Percentiles rank a stretch among this genome's conserved stretches.
Conservation (phyloP, 1,139 yeast species). For the Pichia sp. region DNA sequence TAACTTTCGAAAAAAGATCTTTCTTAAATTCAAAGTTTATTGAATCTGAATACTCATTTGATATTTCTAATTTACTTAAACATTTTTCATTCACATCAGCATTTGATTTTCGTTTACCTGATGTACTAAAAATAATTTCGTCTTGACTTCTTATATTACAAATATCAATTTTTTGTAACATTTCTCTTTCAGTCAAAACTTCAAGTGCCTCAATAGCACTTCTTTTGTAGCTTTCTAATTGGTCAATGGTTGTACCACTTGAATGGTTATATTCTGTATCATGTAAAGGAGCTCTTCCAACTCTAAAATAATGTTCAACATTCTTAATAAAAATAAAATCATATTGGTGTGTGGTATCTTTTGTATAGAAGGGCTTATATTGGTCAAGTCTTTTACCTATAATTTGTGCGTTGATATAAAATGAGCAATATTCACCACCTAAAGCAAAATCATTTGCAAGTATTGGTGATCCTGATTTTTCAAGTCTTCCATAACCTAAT, state of each 20-base stretch:
- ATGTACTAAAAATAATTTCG: conserved; percentile 13
- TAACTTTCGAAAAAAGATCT: conserved; percentile 12
- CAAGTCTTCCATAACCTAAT: conserved; percentile 36
- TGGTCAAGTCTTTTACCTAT: conserved; percentile 21
- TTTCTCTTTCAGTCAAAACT: conserved; percentile 12
- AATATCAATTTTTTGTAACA: conserved; percentile 16
- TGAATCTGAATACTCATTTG: neutral
- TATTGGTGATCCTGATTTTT: conserved; percentile 31
- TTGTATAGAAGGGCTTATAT: conserved; percentile 16
- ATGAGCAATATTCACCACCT: conserved; percentile 18
- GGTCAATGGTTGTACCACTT: conserved; percentile 13
- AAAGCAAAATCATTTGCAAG: conserved; percentile 26
- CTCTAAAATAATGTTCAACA: conserved; percentile 18
- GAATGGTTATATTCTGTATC: conserved; percentile 4
- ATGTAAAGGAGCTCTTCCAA: conserved; percentile 10
- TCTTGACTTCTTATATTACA: conserved; percentile 12
- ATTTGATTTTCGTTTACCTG: conserved; percentile 6
- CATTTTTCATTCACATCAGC: neutral
- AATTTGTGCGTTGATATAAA: conserved; percentile 21
- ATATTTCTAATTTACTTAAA: neutral
- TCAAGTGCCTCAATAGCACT: conserved; percentile 12
- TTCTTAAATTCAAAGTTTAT: conserved; percentile 4
- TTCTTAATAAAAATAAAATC: conserved; percentile 21
- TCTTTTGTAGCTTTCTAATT: conserved; percentile 15
- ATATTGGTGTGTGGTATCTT: conserved; percentile 15